Base-by-base conservation (phyloP, 148 eudicot species). In the Diospyros kaki region DNA sequence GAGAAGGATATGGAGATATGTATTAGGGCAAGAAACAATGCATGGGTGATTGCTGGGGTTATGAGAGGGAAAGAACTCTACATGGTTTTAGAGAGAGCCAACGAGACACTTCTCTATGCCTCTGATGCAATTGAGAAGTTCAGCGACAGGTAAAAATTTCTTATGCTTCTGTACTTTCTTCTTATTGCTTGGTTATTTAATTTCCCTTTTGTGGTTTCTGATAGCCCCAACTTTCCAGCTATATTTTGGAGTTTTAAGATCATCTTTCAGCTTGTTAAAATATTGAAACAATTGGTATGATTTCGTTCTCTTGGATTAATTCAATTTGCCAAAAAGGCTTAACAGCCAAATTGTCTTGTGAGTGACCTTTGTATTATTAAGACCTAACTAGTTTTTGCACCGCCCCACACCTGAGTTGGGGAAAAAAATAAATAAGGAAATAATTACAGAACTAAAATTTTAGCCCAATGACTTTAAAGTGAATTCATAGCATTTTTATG, bases 41-140 rank as follows among this genome's bases (percentile, higher is more conserved):
- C 98, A 58, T 94, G 98, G 98, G 92, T 88, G 68, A 89, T 94
- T 72, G 97, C 90, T 63, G 90, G 88, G 68, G 85, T 84, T 73
- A 85, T 83, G 17, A 86, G 96, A 83, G 96, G 96, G 75, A 92
- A 90, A 79, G 97, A 94, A 78, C 97, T 94, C 50, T 94, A 90
- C 80, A 86, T 94, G 87, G 97, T 90, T 73, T 85, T 94, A 72
- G 98, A 94, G 79, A 94, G 86, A 83, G 98, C 92, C 75, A 88
- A 83, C 40, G 98, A 94, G 73, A 94, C 98, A 18, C 96, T 94
- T 79, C 94, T 94, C 41, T 90, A 92, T 80, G 98, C 98, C 62
- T 85, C 98, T 76, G 96, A 94, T 68, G 92, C 98, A 28, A 66
- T 86, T 17, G 98, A 94, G 78, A 92, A 89, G 76, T 94, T 94